Evolutionary conservation across 2,329 filamentous ascomycete genomes (phyloP).

Genomic region (Colletotrichum tabaci): DNA sequence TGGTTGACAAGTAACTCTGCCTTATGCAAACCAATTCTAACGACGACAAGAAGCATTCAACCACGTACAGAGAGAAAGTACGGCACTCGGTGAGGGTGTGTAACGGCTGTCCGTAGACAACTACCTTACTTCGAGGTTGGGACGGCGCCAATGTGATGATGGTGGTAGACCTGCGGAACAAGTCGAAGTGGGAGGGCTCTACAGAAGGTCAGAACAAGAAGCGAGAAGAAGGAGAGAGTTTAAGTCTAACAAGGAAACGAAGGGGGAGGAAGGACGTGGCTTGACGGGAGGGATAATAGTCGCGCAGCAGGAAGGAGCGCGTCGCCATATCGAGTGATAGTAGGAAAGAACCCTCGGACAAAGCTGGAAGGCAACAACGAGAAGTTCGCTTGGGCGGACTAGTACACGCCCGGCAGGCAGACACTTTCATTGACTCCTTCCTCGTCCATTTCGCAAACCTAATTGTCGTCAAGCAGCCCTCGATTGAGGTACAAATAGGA

Average conservation of each 20-base stretch:
- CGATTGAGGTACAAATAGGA: too few relatives aligned
- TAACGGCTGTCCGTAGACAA: background rate
- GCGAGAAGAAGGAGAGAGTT: background rate
- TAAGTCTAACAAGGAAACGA: too few relatives aligned
- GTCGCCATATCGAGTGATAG: too few relatives aligned
- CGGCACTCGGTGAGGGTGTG: background rate
- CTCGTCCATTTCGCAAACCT: background rate
- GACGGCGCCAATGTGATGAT: background rate
- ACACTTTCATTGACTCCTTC: background rate
- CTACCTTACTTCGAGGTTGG: background rate
- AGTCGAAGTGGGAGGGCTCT: too few relatives aligned
- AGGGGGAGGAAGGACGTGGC: too few relatives aligned
- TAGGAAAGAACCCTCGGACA: too few relatives aligned
- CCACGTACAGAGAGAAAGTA: too few relatives aligned
- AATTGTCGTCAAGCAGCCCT: background rate
- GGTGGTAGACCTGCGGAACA: background rate
- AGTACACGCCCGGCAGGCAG: background rate
- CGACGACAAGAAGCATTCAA: background rate
- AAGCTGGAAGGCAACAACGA: background rate
- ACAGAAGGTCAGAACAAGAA: background rate
- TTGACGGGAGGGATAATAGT: too few relatives aligned
- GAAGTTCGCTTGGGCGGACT: background rate
- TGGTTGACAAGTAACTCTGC: background rate
- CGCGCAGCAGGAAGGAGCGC: too few relatives aligned
- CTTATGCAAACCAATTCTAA: background rate